Percentiles rank a stretch among this genome's conserved stretches.
Evolutionary conservation across 371 early-diverging fungal species (phyloP).

Genomic region (Mucor lusitanicus): DNA sequence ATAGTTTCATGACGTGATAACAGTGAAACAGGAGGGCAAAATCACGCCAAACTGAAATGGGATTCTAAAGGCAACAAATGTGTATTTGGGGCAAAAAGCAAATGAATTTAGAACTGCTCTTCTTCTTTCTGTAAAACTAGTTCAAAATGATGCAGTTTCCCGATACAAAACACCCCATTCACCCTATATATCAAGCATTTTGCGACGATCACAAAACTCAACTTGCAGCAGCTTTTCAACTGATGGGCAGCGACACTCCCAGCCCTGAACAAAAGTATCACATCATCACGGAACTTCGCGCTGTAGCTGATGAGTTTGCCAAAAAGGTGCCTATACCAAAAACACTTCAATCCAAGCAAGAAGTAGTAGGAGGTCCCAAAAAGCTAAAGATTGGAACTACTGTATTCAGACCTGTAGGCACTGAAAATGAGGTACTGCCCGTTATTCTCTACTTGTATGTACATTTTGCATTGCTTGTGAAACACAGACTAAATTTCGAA

Average conservation of each 20-base stretch:
- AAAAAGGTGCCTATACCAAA: slow-evolving; percentile 3
- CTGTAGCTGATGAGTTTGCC: slow-evolving; percentile 11
- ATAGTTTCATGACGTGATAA: neutral
- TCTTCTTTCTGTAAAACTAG: neutral
- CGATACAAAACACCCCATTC: slow-evolving; percentile 11
- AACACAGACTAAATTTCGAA: neutral
- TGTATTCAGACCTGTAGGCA: slow-evolving; percentile 15
- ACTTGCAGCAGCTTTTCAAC: slow-evolving; percentile 1
- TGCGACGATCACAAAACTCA: slow-evolving; percentile 11
- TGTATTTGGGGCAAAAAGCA: neutral
- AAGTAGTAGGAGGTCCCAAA: slow-evolving; percentile 4
- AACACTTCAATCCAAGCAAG: slow-evolving; percentile 3
- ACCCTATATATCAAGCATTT: slow-evolving; percentile 17
- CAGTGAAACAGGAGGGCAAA: too few relatives aligned
- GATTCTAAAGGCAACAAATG: neutral
- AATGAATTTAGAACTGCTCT: neutral
- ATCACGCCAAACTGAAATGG: too few relatives aligned
- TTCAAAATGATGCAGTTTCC: neutral
- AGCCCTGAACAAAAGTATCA: slow-evolving; percentile 15
- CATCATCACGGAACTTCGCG: slow-evolving; percentile 10
- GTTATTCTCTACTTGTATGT: slow-evolving; percentile 14
- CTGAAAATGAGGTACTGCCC: slow-evolving; percentile 15
- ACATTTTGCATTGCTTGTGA: neutral
- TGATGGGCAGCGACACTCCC: neutral
- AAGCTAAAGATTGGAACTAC: slow-evolving; percentile 8